phyloP scores from a whole-genome alignment of 23 red algal genomes.

The Gracilariopsis chorda region DNA sequence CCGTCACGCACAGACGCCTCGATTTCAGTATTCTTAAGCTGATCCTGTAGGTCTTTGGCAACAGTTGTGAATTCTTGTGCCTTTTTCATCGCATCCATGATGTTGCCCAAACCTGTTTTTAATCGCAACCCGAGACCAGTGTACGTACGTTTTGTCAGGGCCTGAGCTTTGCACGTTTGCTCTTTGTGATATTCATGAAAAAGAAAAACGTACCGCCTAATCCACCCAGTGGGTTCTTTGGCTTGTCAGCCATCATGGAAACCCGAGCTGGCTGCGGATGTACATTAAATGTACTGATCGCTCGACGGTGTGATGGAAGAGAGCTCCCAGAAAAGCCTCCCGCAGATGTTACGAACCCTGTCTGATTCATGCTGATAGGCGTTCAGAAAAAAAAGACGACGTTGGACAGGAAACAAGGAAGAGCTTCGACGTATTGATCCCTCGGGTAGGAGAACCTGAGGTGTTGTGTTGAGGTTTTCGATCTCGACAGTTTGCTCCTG shows the following conservation, averaged over 20 bases:
- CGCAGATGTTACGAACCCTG: too few relatives aligned
- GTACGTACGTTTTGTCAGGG: not conserved
- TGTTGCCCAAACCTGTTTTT: slow-evolving; percentile 71
- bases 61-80: slow-evolving; percentile 88
- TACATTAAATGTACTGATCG: not conserved
- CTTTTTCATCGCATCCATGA: slow-evolving; percentile 99
- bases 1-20: slow-evolving; percentile 79
- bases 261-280: not conserved
- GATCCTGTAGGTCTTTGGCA: slow-evolving; percentile 84
- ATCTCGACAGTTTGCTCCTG: too few relatives aligned
- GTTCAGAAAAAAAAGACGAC: too few relatives aligned
- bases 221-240: slow-evolving; percentile 36
- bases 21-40: slow-evolving; percentile 82
- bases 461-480: too few relatives aligned
- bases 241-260: slow-evolving; percentile 24
- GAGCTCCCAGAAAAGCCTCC: too few relatives aligned
- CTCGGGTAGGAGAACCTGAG: too few relatives aligned
- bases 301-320: too few relatives aligned
- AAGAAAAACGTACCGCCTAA: slow-evolving; percentile 2
- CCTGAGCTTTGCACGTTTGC: slow-evolving; percentile 35
- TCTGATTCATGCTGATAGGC: too few relatives aligned
- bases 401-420: too few relatives aligned
- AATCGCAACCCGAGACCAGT: too few relatives aligned
- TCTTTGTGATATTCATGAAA: not conserved
- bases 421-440: too few relatives aligned